phyloP scores from a whole-genome alignment of 1,284 basidiomycete genomes.

The Leccinum huronense region DNA sequence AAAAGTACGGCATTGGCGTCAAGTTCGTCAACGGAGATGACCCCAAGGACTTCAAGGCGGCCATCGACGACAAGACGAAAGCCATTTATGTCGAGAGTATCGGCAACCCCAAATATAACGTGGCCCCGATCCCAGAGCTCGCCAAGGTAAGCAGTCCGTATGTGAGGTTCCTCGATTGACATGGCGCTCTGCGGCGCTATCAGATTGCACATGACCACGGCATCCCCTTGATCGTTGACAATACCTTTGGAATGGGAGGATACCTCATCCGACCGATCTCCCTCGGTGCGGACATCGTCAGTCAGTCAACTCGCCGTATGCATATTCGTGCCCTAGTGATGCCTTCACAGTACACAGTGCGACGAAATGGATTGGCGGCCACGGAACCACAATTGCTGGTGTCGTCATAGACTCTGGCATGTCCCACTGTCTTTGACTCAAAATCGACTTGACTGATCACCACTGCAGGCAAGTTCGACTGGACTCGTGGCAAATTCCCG shows the following conservation, averaged over 20 bases:
- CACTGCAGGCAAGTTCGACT: conserved; percentile 82
- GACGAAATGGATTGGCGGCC: conserved; percentile 91
- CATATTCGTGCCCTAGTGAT: neutral
- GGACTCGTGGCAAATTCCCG: conserved; percentile 76
- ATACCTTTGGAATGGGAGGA: conserved; percentile 86
- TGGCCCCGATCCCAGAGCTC: conserved; percentile 70
- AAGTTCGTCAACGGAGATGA: conserved; percentile 71
- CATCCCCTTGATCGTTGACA: conserved; percentile 85
- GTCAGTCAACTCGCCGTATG: conserved; percentile 35
- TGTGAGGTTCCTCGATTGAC: neutral
- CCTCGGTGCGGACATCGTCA: conserved; percentile 80
- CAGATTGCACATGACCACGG: conserved; percentile 71
- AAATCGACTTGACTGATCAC: conserved; percentile 30
- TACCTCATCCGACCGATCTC: conserved; percentile 62
- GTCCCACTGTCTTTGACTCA: conserved; percentile 61
- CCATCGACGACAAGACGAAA: conserved; percentile 77
- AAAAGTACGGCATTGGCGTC: conserved; percentile 74
- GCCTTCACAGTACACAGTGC: conserved; percentile 66
- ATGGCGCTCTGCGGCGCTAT: conserved; percentile 36
- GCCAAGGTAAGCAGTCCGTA: conserved; percentile 51
- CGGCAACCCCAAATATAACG: conserved; percentile 81
- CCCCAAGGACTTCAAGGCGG: conserved; percentile 66
- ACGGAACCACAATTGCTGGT: conserved; percentile 86
- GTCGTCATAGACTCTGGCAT: conserved; percentile 75
- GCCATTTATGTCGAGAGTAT: conserved; percentile 83